phyloP scores from a whole-genome alignment of 768 basidiomycete species.

The Boletus reticuloceps region DNA sequence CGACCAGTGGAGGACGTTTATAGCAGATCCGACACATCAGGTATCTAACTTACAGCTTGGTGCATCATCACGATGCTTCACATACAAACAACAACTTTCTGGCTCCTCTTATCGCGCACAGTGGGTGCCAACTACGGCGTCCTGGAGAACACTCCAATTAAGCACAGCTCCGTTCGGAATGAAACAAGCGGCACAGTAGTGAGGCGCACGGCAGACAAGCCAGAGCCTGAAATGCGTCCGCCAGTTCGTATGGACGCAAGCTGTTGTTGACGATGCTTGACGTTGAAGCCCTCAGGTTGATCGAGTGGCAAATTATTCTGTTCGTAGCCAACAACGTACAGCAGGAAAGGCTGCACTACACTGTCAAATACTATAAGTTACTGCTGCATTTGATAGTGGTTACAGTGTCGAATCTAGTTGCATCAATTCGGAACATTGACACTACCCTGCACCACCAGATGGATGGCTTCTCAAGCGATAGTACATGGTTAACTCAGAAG shows the following conservation, averaged over 20 bases:
- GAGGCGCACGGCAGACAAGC: too few species aligned
- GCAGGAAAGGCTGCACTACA: not conserved
- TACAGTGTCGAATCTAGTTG: not conserved
- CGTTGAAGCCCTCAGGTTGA: not conserved
- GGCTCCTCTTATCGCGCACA: too few species aligned
- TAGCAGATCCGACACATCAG: too few species aligned
- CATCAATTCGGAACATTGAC: not conserved
- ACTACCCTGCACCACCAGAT: not conserved
- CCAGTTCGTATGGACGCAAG: not conserved
- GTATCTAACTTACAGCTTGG: too few species aligned
- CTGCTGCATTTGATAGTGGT: not conserved
- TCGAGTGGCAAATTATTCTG: not conserved
- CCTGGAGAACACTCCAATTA: too few species aligned
- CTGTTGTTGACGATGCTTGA: not conserved
- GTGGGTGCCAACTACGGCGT: too few species aligned
- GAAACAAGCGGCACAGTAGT: too few species aligned
- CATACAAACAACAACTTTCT: too few species aligned
- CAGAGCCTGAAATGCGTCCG: too few species aligned
- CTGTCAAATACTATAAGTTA: constrained; percentile 25
- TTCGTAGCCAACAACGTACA: not conserved
- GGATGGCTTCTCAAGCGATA: constrained; percentile 52
- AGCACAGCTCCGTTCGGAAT: too few species aligned
- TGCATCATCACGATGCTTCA: too few species aligned
- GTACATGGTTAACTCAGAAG: constrained; percentile 69
- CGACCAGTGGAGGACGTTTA: too few species aligned